A percentile compares a stretch with the other conserved stretches of the same genome.
These are phyloP conservation scores for Avena insularis DNA, from an alignment of 176 grass and related monocot genomes.

Conservation along the genomic window DNA sequence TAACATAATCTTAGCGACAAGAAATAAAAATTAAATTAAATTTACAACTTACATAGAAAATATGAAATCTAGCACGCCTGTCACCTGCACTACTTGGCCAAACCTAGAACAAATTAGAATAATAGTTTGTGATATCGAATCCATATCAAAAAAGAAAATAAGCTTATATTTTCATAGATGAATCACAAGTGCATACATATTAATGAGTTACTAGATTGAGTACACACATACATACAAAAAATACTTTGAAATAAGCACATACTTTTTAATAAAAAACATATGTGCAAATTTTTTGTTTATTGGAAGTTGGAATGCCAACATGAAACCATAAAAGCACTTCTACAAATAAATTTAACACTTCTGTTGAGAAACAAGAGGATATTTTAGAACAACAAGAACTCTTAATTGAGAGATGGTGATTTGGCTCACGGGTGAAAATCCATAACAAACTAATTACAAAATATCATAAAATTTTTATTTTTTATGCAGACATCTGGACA, in stretches of 20 bases:
- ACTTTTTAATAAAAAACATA: background rate
- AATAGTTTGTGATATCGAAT: background rate
- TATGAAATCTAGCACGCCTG: constrained; percentile 12
- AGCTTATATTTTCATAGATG: background rate
- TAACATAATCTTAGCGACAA: background rate
- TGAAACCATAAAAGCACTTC: background rate
- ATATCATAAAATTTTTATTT: too few relatives aligned
- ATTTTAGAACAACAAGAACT: background rate
- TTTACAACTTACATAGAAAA: constrained; percentile 12
- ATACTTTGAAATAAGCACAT: background rate
- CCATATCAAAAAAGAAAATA: background rate
- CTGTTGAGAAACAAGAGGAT: background rate
- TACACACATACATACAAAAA: background rate
- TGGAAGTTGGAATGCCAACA: background rate
- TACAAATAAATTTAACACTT: background rate
- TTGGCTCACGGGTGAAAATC: background rate
- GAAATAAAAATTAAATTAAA: background rate
- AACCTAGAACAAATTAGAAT: background rate
- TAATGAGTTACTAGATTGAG: background rate
- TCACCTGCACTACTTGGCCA: background rate
- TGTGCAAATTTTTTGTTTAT: background rate
- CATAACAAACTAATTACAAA: too few relatives aligned
- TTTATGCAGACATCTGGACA: too few relatives aligned
- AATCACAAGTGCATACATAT: background rate
- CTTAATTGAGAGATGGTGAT: background rate